Base-by-base conservation (phyloP, 2,329 filamentous ascomycete genomes). In the Xylariaceae sp. region DNA sequence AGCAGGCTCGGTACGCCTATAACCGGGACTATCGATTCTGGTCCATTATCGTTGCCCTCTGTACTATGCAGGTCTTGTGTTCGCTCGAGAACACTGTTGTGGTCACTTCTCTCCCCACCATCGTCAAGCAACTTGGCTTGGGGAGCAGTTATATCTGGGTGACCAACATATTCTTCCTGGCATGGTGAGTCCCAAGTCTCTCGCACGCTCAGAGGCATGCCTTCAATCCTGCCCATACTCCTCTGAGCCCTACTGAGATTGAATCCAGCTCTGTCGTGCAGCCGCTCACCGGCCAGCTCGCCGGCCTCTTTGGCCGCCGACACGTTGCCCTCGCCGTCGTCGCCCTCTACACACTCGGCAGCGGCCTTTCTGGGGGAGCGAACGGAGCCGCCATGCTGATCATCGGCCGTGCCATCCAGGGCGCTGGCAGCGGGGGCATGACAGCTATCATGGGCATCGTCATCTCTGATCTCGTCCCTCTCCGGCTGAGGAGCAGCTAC, bases 361-460 rank as follows among this genome's bases (percentile, higher is more conserved):
- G 24, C 25, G 32, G 24, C 12, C 15, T 34, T 25, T 23, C 32
- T 6, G 24, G 24, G n/a, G 24, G 24, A 4, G 32, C 32, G 15
- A 17, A 9, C 17, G 25, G 32, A 12, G 12, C 25, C 15, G 25
- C 18, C 29, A 31, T 31, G 25, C 55, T 82, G 2, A 72, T 81
- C 11, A 63, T 59, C 3, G 64, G 59, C 5, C 55, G 63, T 2
- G 51, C 39, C 0, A 43, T 80, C 1, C 72, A 79, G 36, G 75
- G 76, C 0, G 32, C 58, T 1, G 61, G 63, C 1, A 49, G 43
- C 3, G 56, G 53, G 7, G 62, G 60, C 5, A 55, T 63, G 26
- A 52, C 45, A 18, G 32, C 32, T 16, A 43, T 61, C 13, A 42
- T 51, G 19, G 54, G 61, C 9, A 39, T 45, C 13, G 32, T 50